phyloP scores from a whole-genome alignment of 129 eudicot species.

The Sambucus nigra region DNA sequence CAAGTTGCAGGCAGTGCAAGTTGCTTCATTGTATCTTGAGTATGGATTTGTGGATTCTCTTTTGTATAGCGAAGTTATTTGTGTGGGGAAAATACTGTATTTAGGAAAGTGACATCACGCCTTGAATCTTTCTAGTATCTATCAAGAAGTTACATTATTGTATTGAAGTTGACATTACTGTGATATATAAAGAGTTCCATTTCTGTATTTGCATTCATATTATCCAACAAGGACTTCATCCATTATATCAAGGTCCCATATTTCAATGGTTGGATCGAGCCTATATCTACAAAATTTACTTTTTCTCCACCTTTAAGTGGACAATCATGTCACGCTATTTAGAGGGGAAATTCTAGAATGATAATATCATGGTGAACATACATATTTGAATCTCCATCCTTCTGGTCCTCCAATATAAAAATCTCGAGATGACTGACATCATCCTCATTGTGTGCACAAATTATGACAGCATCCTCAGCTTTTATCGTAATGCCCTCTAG shows the following conservation, averaged over 20 bases:
- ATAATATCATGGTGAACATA: constrained; percentile 74
- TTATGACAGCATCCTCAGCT: constrained; percentile 68
- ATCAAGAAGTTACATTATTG: no score
- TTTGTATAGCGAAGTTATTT: no score
- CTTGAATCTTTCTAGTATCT: no score
- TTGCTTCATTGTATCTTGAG: no score
- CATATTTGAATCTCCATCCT: constrained; percentile 47
- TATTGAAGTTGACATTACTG: no score
- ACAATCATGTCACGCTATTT: constrained; percentile 71
- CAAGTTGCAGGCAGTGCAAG: no score
- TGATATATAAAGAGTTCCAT: no score
- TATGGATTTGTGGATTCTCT: no score
- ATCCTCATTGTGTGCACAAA: constrained; percentile 87
- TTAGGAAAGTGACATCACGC: no score
- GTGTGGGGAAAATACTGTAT: no score
- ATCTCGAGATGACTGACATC: constrained; percentile 83
- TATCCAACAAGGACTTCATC: constrained; percentile 80
- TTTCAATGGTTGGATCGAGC: constrained; percentile 87
- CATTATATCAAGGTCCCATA: constrained; percentile 94
- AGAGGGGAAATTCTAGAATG: constrained; percentile 59
- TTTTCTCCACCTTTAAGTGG: constrained; percentile 66
- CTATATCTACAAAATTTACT: constrained; percentile 85
- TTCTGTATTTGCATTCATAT: no score
- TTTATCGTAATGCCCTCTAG: constrained; percentile 64
- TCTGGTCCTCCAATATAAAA: constrained; percentile 58